Evolutionary conservation across 345 rosid genomes (phyloP).

Genomic region (Citrus unshiu): DNA sequence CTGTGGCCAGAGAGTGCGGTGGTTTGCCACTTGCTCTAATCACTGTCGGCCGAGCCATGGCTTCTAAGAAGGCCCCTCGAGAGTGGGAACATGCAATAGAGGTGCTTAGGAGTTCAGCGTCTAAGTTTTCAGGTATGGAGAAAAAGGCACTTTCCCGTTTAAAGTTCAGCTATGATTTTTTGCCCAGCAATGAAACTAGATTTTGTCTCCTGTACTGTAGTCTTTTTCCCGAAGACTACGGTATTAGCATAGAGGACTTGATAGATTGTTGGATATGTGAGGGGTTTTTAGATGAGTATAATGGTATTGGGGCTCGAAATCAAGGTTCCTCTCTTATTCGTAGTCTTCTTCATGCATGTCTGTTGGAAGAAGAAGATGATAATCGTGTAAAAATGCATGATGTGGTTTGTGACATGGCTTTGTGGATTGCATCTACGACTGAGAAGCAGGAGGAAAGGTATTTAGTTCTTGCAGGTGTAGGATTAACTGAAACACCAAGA

Average conservation of each 20-base stretch:
- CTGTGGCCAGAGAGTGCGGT: background rate
- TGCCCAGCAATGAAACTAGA: background rate
- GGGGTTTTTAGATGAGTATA: conserved; percentile 21
- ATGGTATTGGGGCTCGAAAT: background rate
- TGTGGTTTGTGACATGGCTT: conserved; percentile 35
- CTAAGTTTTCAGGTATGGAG: conserved; percentile 3
- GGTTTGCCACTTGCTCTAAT: conserved; percentile 6
- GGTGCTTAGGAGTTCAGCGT: background rate
- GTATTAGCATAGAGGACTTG: background rate
- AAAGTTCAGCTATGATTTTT: conserved; percentile 2
- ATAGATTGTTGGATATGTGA: conserved; percentile 26
- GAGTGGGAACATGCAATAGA: background rate
- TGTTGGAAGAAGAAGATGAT: conserved; percentile 18
- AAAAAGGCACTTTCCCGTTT: background rate
- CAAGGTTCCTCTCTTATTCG: conserved; percentile 21
- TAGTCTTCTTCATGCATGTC: conserved; percentile 17
- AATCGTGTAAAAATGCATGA: conserved; percentile 35
- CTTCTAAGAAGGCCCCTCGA: background rate
- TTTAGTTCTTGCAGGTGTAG: conserved; percentile 12
- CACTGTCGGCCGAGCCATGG: background rate
- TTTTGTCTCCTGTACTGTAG: background rate
- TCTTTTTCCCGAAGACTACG: conserved; percentile 17
- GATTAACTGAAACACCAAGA: conserved; percentile 11
- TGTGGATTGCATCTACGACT: conserved; percentile 26
- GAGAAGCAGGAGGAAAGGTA: conserved; percentile 12